phyloP scores from a whole-genome alignment of 305 asterid genomes.

The Rubia balearica region DNA sequence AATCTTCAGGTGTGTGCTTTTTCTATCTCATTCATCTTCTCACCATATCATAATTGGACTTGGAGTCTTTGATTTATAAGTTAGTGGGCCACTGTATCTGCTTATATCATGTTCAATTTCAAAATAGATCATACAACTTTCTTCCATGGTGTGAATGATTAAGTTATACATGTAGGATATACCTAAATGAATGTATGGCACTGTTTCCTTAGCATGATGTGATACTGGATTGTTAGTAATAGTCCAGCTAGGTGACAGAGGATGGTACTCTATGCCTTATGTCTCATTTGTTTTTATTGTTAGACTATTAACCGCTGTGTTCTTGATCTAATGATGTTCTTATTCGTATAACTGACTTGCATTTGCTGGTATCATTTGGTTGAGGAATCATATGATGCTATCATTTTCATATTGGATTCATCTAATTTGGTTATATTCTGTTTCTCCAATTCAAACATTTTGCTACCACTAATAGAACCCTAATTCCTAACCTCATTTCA shows the following conservation, averaged over 20 bases:
- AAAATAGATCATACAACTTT: background rate
- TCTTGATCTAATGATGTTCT: background rate
- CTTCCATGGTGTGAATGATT: background rate
- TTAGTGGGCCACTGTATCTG: background rate
- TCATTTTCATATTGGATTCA: background rate
- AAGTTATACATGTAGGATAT: background rate
- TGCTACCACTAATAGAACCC: background rate
- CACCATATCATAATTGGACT: background rate
- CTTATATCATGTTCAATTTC: background rate
- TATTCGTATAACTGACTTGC: background rate
- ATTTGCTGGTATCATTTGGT: background rate
- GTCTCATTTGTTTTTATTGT: too few relatives aligned
- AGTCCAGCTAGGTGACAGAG: background rate
- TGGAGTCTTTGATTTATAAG: background rate
- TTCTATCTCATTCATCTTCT: conserved; percentile 1
- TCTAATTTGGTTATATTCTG: too few relatives aligned
- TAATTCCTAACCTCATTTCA: background rate
- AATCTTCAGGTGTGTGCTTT: conserved; percentile 42
- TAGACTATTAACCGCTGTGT: background rate
- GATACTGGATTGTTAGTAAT: background rate
- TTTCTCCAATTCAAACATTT: background rate
- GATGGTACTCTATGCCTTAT: background rate
- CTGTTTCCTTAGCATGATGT: background rate
- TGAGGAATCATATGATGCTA: background rate
- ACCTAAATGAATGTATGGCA: background rate